These are phyloP conservation scores for Xylaria polymorpha DNA, from an alignment of 2,329 filamentous ascomycete species.

Conservation along the genomic window DNA sequence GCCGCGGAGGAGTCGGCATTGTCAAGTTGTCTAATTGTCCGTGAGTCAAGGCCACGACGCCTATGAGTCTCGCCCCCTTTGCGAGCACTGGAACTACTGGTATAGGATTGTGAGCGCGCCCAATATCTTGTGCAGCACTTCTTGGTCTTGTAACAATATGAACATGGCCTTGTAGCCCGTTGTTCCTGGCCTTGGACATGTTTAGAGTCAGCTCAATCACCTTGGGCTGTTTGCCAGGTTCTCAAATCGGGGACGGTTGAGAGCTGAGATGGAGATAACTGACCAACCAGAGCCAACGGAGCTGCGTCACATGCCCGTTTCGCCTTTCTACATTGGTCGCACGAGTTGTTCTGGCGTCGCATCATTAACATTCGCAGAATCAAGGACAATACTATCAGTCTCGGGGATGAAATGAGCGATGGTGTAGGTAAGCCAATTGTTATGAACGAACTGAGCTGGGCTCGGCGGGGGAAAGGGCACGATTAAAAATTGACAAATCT, in stretches of 20 bases:
- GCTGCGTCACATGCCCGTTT: slow-evolving; percentile 5
- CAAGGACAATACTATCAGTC: background rate
- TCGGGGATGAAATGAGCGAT: background rate
- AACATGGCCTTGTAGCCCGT: slow-evolving; percentile 1
- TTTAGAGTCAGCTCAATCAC: slow-evolving; percentile 7
- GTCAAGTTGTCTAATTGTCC: background rate
- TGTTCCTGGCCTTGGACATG: slow-evolving; percentile 7
- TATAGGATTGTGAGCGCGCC: background rate
- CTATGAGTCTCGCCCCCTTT: background rate
- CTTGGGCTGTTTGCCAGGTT: background rate
- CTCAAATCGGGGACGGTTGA: background rate
- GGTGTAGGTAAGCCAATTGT: background rate
- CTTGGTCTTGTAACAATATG: slow-evolving; percentile 8
- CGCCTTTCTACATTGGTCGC: slow-evolving; percentile 10
- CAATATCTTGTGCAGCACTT: slow-evolving; percentile 10
- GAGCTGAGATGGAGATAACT: slow-evolving; percentile 4
- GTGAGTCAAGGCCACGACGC: background rate
- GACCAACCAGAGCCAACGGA: background rate
- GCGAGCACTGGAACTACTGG: background rate
- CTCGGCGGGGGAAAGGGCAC: background rate
- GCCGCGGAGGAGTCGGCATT: background rate
- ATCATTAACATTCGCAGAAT: background rate
- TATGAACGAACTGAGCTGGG: background rate
- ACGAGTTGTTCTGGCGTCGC: slow-evolving; percentile 11
- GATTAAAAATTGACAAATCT: background rate